phyloP scores from a whole-genome alignment of 2,329 filamentous ascomycete genomes.

The Madurella mycetomatis region DNA sequence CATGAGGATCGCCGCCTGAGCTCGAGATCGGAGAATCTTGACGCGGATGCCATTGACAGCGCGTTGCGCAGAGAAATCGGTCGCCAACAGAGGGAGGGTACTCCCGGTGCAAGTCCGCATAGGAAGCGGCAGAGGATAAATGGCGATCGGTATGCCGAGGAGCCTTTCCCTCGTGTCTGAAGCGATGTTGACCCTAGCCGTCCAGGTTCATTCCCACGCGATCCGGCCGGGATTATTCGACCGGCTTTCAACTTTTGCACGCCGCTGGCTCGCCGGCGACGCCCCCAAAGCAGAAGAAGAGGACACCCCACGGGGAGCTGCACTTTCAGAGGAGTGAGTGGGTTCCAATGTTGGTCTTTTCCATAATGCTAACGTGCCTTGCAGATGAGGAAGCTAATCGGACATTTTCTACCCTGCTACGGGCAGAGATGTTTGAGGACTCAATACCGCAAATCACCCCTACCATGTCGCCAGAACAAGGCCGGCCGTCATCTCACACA shows the following conservation, averaged over 20 bases:
- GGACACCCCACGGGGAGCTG: slow-evolving; percentile 81
- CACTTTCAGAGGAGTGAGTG: slow-evolving; percentile 86
- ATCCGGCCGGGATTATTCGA: slow-evolving; percentile 86
- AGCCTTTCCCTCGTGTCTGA: background rate
- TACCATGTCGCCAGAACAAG: slow-evolving; percentile 57
- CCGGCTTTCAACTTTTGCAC: slow-evolving; percentile 86
- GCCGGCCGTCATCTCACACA: slow-evolving; percentile 67
- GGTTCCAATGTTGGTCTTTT: background rate
- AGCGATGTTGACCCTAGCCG: background rate
- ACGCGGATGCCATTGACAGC: slow-evolving; percentile 47
- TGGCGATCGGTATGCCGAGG: slow-evolving; percentile 52
- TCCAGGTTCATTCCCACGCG: slow-evolving; percentile 90
- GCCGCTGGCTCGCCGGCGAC: slow-evolving; percentile 92
- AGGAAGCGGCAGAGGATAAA: slow-evolving; percentile 58
- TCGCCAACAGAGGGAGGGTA: slow-evolving; percentile 47
- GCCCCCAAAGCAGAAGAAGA: slow-evolving; percentile 78
- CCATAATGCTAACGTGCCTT: slow-evolving; percentile 23
- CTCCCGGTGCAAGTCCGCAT: slow-evolving; percentile 51
- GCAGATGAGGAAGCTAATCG: slow-evolving; percentile 88
- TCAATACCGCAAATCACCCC: slow-evolving; percentile 78
- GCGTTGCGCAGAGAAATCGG: slow-evolving; percentile 51
- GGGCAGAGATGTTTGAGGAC: slow-evolving; percentile 87
- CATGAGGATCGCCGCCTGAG: slow-evolving; percentile 11
- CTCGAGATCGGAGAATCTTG: slow-evolving; percentile 31
- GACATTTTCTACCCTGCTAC: slow-evolving; percentile 81